Evolutionary conservation across 1,284 basidiomycete genomes (phyloP).

Genomic region (Ceratobasidium sp.): DNA sequence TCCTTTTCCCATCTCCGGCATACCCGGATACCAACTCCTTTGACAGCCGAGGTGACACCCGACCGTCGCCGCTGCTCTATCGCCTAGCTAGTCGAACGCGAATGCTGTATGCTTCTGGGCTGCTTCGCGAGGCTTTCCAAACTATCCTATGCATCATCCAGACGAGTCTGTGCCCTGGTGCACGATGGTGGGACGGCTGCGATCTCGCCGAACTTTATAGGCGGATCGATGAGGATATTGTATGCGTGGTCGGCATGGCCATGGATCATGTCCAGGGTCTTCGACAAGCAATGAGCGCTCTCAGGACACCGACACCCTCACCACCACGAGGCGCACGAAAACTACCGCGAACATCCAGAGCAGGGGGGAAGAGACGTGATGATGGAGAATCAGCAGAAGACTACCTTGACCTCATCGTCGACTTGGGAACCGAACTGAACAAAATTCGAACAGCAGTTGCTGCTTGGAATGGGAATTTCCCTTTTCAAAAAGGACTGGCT

Average conservation of each 20-base stretch:
- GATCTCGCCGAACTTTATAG: conserved; percentile 35
- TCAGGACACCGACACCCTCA: conserved; percentile 28
- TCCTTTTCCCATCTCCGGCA: conserved; percentile 29
- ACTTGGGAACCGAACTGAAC: conserved; percentile 27
- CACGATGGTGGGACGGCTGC: conserved; percentile 32
- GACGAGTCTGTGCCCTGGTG: conserved; percentile 22
- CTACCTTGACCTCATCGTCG: conserved; percentile 31
- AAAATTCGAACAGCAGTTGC: conserved; percentile 14
- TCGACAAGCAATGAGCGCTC: conserved; percentile 26
- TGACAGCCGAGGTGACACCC: conserved; percentile 31
- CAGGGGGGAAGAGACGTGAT: conserved; percentile 1
- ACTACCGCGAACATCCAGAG: neutral
- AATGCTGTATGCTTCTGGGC: conserved; percentile 36
- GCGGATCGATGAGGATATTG: conserved; percentile 34
- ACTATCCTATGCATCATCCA: conserved; percentile 30
- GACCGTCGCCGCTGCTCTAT: conserved; percentile 33
- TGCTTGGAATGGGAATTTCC: conserved; percentile 32
- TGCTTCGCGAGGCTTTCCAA: conserved; percentile 35
- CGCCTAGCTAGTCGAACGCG: conserved; percentile 35
- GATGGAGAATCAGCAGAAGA: conserved; percentile 29
- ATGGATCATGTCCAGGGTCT: conserved; percentile 31
- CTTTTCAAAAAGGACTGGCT: conserved; percentile 19
- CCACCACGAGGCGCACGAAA: conserved; percentile 32
- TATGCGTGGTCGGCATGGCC: conserved; percentile 28
- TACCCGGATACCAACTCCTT: conserved; percentile 21